These are phyloP conservation scores for Galium porrigens DNA, from an alignment of 305 asterid genomes.

Conservation along the genomic window DNA sequence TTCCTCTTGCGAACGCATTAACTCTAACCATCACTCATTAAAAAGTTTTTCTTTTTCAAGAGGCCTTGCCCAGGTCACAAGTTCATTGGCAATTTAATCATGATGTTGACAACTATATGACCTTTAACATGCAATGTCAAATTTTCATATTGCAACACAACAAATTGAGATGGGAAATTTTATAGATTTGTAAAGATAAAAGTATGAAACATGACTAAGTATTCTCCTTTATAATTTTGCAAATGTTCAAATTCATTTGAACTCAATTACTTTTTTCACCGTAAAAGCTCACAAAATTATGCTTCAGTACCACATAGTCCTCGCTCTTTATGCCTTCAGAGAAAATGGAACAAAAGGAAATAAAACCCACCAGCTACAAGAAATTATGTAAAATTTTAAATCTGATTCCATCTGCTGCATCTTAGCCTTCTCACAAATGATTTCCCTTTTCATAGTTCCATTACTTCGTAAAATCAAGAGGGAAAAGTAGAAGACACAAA, in stretches of 20 bases:
- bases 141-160: not conserved
- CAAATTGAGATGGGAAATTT: not conserved
- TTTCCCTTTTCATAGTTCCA: not conserved
- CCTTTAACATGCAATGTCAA: not conserved
- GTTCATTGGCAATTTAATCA: not conserved
- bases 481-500: constrained; percentile 14
- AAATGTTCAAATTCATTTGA: not conserved
- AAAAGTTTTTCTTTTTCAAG: no score
- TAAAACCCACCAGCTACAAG: not conserved
- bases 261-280: not conserved
- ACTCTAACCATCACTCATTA: not conserved
- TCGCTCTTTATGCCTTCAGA: no score
- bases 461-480: not conserved
- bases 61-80: not conserved
- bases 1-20: not conserved
- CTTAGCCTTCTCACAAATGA: not conserved
- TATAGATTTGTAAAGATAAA: not conserved
- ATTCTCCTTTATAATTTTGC: not conserved
- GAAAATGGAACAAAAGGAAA: not conserved
- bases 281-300: not conserved
- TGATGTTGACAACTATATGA: not conserved
- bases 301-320: not conserved
- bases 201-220: not conserved
- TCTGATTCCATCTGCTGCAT: not conserved
- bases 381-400: not conserved